Percentiles rank a stretch among this genome's conserved stretches.
These are phyloP conservation scores for Colletotrichum caudatum DNA, from an alignment of 2,329 filamentous ascomycete species.

Conservation along the genomic window DNA sequence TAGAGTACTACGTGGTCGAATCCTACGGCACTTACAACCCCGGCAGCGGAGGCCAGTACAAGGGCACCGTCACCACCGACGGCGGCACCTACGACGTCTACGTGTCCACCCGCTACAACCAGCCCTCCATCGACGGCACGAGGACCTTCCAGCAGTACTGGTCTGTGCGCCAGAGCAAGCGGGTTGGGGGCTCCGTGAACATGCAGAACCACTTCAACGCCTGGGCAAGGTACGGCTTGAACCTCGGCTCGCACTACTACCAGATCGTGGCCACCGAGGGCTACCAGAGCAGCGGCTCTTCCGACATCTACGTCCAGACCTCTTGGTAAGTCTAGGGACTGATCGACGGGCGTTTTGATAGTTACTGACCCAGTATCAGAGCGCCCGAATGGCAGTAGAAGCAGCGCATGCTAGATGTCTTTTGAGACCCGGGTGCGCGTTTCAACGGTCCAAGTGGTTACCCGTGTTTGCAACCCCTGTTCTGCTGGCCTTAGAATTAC, in stretches of 20 bases:
- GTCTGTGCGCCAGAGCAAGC: slow-evolving; percentile 62
- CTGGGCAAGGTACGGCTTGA: slow-evolving; percentile 60
- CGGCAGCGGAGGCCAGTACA: slow-evolving; percentile 49
- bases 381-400: too few relatives aligned
- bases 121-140: slow-evolving; percentile 62
- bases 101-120: slow-evolving; percentile 51
- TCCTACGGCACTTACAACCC: slow-evolving; percentile 59
- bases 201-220: slow-evolving; percentile 64
- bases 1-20: slow-evolving; percentile 58
- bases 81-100: slow-evolving; percentile 54
- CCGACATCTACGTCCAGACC: slow-evolving; percentile 53
- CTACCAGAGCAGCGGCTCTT: slow-evolving; percentile 61
- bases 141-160: slow-evolving; percentile 64
- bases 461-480: neutral
- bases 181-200: slow-evolving; percentile 63
- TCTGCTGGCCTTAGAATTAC: neutral
- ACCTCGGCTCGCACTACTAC: slow-evolving; percentile 63
- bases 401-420: neutral
- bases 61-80: slow-evolving; percentile 51
- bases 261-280: slow-evolving; percentile 67
- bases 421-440: too few relatives aligned
- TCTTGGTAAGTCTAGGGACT: neutral
- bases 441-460: neutral
- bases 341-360: neutral
- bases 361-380: neutral